Base-by-base conservation (phyloP, 495 filamentous ascomycete species). In the Geoglossum glabrum region DNA sequence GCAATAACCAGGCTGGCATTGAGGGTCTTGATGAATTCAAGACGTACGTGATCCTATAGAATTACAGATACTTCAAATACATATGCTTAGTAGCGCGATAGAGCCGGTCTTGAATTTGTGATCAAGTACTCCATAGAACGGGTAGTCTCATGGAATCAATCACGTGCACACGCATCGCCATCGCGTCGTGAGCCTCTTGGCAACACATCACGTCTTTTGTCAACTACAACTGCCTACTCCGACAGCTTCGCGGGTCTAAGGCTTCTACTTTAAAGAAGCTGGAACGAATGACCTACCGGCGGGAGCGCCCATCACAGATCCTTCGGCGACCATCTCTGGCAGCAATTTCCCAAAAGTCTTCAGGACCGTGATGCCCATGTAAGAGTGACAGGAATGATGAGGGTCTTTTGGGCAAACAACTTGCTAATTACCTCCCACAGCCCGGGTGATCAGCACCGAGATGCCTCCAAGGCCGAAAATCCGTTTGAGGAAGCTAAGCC, bases 391-490 rank as follows among this genome's bases (percentile, higher is more conserved):
- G 17, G 40, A 3, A 21, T 1, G n/a, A n/a, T n/a, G n/a, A n/a
- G n/a, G n/a, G 6, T 21, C 40, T 9, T 45, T 45, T 15, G 36
- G 40, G 10, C n/a, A 45, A 21, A 21, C 3, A 19, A 45, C 10
- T 4, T 19, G 40, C 40, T 45, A 21, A 45, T 13, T 0, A 5
- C n/a, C n/a, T 45, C 3, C 10, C n/a, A 21, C 3, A 93, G 88
- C 63, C 79, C 83, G 62, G 87, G 86, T 62, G 86, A 90, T 67
- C 86, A 92, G 72, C 84, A 92, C 73, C 73, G 61, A 61, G 61
- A 62, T 59, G 64, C 58, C n/a, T 58, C 62, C 21, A 64, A 70
- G 55, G 68, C 73, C 50, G 68, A 69, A 60, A 95, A 94, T 63
- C 87, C 89, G 21, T 95, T 89, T 65, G 82, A 84, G 64, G 85